These are phyloP conservation scores for Tulasnella sp. DNA, from an alignment of 768 basidiomycete genomes.

Conservation along the genomic window DNA sequence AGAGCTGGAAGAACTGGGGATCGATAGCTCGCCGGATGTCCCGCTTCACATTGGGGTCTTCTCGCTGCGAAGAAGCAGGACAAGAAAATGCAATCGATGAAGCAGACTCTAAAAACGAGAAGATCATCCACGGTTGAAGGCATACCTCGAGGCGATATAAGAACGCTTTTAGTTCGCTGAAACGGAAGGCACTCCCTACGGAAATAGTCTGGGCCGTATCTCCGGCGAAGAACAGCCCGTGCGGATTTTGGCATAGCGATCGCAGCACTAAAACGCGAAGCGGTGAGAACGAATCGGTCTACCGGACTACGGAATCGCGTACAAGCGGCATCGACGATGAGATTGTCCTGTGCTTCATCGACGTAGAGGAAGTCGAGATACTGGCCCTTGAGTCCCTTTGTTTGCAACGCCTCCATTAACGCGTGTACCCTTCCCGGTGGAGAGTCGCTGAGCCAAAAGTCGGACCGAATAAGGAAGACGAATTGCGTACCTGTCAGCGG, in stretches of 20 bases:
- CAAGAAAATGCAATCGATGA: too few species aligned
- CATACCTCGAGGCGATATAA: too few species aligned
- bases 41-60: too few species aligned
- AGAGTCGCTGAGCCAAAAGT: too few species aligned
- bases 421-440: not conserved
- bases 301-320: too few species aligned
- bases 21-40: too few species aligned
- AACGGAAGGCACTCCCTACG: constrained; percentile 65
- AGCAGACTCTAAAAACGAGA: too few species aligned
- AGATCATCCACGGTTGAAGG: too few species aligned
- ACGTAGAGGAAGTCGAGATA: constrained; percentile 59
- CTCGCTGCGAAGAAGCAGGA: too few species aligned
- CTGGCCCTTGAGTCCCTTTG: not conserved
- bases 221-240: constrained; percentile 38
- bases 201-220: constrained; percentile 78
- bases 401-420: not conserved
- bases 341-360: constrained; percentile 69
- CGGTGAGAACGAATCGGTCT: too few species aligned
- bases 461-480: not conserved
- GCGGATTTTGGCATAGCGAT: not conserved
- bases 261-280: not conserved
- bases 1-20: too few species aligned
- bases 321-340: constrained; percentile 62
- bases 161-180: too few species aligned
- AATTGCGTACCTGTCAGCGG: constrained; percentile 52